Conservation (phyloP, 768 basidiomycete genomes). For the Tricholoma sp. region DNA sequence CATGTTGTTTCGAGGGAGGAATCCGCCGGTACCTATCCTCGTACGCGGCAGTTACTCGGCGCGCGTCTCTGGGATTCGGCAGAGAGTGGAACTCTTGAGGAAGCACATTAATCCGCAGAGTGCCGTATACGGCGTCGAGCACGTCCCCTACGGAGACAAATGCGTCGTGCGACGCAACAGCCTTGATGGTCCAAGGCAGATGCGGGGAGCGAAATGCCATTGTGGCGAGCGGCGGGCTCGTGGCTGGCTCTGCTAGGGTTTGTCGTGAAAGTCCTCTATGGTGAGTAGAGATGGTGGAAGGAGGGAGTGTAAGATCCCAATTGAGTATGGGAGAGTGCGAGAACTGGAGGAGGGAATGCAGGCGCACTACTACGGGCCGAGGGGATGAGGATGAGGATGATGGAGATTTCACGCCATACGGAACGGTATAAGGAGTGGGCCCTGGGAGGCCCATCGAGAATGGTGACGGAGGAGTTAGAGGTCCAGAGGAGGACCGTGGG, state of each 20-base stretch:
- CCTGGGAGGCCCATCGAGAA: conserved; percentile 4
- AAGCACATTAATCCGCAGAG: conserved; percentile 37
- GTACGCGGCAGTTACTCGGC: conserved; percentile 41
- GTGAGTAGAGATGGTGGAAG: conserved; percentile 20
- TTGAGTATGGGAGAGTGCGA: conserved; percentile 15
- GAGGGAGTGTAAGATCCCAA: conserved; percentile 26
- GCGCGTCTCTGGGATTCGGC: conserved; percentile 27
- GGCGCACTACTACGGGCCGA: conserved; percentile 6
- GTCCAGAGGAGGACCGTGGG: conserved; percentile 1
- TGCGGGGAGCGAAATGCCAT: conserved; percentile 24
- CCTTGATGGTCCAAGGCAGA: conserved; percentile 31
- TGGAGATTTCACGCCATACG: background rate
- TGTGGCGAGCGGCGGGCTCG: conserved; percentile 22
- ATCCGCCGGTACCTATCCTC: conserved; percentile 39
- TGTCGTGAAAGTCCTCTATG: conserved; percentile 20
- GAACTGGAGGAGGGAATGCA: conserved; percentile 24
- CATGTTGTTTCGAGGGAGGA: conserved; percentile 25
- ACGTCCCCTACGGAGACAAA: conserved; percentile 36
- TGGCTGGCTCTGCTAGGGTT: conserved; percentile 27
- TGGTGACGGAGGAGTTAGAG: conserved; percentile 3
- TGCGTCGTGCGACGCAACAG: conserved; percentile 21
- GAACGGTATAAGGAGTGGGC: conserved; percentile 1
- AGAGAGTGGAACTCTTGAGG: conserved; percentile 37
- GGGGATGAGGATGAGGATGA: background rate
- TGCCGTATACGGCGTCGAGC: conserved; percentile 25